Evolutionary conservation across 139 green algal species (phyloP).

Genomic region (Astrephomene gubernaculifera): DNA sequence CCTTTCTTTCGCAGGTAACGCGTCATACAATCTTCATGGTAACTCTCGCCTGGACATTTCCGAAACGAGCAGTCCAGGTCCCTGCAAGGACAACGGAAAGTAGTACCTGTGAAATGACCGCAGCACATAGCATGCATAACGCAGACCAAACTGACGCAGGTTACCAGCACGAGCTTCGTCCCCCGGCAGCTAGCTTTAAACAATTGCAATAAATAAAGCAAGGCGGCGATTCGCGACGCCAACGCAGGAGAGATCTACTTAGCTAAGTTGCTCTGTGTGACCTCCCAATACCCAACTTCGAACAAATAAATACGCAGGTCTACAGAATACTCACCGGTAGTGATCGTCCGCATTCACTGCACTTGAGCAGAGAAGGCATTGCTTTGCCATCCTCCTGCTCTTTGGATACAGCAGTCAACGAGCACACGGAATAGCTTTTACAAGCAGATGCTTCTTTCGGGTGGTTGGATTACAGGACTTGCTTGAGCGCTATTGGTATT

Average conservation of each 20-base stretch:
- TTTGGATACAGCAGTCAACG: neutral
- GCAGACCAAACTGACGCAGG: neutral
- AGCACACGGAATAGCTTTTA: neutral
- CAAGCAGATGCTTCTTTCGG: too few species aligned
- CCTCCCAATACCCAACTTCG: neutral
- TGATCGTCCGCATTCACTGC: neutral
- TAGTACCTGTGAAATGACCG: neutral
- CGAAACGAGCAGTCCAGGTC: slow-evolving; percentile 4
- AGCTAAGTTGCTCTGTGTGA: neutral
- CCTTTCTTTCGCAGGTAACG: neutral
- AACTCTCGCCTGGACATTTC: neutral
- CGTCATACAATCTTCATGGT: neutral
- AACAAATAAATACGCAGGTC: neutral
- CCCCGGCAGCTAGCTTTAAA: neutral
- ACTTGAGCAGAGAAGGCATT: neutral
- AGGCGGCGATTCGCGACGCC: neutral
- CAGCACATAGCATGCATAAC: neutral
- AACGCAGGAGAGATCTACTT: neutral
- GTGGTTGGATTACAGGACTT: too few species aligned
- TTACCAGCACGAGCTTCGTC: neutral
- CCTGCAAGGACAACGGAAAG: neutral
- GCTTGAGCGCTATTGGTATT: neutral
- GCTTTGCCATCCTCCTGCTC: neutral
- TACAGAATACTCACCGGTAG: neutral
- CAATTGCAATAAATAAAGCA: neutral